Percentiles rank a stretch among this genome's conserved stretches.
Evolutionary conservation across 768 basidiomycete species (phyloP).

Genomic region (Favolaschia claudopus): DNA sequence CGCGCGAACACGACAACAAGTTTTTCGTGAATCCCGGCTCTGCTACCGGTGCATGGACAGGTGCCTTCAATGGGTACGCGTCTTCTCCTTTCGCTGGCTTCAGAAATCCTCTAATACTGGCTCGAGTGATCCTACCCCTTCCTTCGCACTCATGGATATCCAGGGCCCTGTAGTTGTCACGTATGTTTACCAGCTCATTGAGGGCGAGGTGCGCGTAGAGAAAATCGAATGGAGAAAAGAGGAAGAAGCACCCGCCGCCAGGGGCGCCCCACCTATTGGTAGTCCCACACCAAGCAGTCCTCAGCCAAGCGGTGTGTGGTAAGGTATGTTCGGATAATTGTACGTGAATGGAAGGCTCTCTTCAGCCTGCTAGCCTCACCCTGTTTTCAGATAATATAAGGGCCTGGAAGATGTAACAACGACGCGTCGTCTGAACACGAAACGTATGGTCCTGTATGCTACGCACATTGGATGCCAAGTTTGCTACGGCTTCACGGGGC

Average conservation of each 20-base stretch:
- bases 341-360: too few relatives aligned
- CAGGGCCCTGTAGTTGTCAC: conserved; percentile 97
- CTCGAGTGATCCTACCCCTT: conserved; percentile 85
- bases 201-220: conserved; percentile 92
- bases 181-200: conserved; percentile 95
- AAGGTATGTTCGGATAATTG: not conserved
- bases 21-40: conserved; percentile 98
- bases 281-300: conserved; percentile 26
- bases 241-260: conserved; percentile 19
- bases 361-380: too few relatives aligned
- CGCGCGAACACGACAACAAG: conserved; percentile 86
- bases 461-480: too few relatives aligned
- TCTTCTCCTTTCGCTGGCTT: not conserved
- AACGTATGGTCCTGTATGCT: too few relatives aligned
- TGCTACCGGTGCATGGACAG: conserved; percentile 94
- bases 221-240: conserved; percentile 74
- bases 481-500: too few relatives aligned
- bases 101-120: conserved; percentile 17
- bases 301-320: conserved; percentile 26
- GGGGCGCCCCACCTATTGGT: conserved; percentile 21
- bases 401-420: too few relatives aligned
- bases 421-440: too few relatives aligned
- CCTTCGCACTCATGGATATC: conserved; percentile 97
- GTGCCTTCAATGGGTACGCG: conserved; percentile 69
- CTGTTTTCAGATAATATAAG: too few relatives aligned